These are phyloP conservation scores for Exophiala sp. DNA, from an alignment of 2,329 filamentous ascomycete genomes.

Conservation along the genomic window DNA sequence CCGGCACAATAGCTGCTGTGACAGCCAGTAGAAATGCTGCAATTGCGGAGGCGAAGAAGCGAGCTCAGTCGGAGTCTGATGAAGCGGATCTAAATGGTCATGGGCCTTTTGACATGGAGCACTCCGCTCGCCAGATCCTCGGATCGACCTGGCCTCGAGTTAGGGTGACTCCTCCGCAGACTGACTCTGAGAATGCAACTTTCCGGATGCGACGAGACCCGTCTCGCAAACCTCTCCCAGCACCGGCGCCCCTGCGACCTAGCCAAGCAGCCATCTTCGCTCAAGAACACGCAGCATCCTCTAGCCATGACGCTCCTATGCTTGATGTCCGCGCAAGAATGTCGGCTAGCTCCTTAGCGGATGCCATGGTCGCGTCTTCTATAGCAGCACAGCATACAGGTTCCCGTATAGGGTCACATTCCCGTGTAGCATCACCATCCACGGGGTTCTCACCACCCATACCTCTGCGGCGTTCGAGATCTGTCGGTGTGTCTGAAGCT, in stretches of 20 bases:
- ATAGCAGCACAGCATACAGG: constrained; percentile 42
- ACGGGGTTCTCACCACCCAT: constrained; percentile 36
- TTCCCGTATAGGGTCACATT: constrained; percentile 36
- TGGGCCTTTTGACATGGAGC: neutral
- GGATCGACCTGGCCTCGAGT: constrained; percentile 7
- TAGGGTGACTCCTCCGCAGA: constrained; percentile 15
- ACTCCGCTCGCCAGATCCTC: neutral
- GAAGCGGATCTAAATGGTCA: constrained; percentile 2
- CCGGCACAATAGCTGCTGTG: constrained; percentile 15
- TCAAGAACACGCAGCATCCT: constrained; percentile 8
- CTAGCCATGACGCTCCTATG: constrained; percentile 2
- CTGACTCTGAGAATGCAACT: constrained; percentile 18
- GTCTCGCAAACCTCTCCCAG: constrained; percentile 3
- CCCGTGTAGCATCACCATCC: constrained; percentile 35
- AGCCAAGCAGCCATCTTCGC: constrained; percentile 13
- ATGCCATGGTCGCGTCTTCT: constrained; percentile 48
- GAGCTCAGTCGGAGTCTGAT: constrained; percentile 12
- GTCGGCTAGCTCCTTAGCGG: constrained; percentile 40
- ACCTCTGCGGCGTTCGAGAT: constrained; percentile 38
- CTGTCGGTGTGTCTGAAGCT: constrained; percentile 33
- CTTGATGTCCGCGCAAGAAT: constrained; percentile 12
- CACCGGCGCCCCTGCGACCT: constrained; percentile 13
- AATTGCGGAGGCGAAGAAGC: constrained; percentile 9
- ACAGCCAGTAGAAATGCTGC: constrained; percentile 21
- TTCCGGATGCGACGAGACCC: neutral